Conservation (phyloP, 495 filamentous ascomycete species). For the Penicillium alfredii region DNA sequence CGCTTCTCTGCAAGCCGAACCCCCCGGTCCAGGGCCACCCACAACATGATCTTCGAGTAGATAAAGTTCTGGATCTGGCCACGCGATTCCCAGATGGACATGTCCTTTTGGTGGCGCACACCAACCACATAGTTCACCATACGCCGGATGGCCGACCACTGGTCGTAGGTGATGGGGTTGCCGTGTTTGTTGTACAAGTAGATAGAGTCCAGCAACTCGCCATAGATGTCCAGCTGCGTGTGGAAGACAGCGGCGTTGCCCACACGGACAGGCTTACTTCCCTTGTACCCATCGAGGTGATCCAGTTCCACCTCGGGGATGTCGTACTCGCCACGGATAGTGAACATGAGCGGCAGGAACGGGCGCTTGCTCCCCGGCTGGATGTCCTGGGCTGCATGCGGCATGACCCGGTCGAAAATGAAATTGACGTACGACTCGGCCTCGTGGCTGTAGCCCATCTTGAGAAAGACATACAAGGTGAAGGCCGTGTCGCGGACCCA, state of each 20-base stretch:
- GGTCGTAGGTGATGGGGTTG: constrained; percentile 67
- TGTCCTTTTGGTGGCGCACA: constrained; percentile 54
- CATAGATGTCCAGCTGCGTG: constrained; percentile 70
- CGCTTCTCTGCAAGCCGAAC: constrained; percentile 65
- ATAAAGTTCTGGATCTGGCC: constrained; percentile 66
- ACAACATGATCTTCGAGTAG: constrained; percentile 70
- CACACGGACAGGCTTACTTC: constrained; percentile 63
- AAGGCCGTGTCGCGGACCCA: constrained; percentile 73
- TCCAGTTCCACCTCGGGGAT: constrained; percentile 60
- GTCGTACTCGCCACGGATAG: constrained; percentile 63
- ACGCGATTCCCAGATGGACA: constrained; percentile 75
- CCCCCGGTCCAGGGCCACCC: constrained; percentile 69
- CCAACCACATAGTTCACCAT: constrained; percentile 49
- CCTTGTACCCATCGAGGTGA: constrained; percentile 63
- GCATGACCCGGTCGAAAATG: constrained; percentile 60
- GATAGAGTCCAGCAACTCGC: constrained; percentile 68
- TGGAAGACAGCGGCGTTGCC: constrained; percentile 71
- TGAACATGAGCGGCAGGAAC: constrained; percentile 72
- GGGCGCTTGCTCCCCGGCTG: constrained; percentile 35
- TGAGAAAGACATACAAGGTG: constrained; percentile 68
- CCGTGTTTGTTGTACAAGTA: constrained; percentile 75
- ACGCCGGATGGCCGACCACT: constrained; percentile 56
- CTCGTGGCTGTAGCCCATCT: constrained; percentile 67
- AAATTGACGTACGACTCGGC: constrained; percentile 70
- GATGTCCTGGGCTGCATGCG: constrained; percentile 28